Conservation (phyloP, 306 rosid species). For the Heteromeles arbutifolia region DNA sequence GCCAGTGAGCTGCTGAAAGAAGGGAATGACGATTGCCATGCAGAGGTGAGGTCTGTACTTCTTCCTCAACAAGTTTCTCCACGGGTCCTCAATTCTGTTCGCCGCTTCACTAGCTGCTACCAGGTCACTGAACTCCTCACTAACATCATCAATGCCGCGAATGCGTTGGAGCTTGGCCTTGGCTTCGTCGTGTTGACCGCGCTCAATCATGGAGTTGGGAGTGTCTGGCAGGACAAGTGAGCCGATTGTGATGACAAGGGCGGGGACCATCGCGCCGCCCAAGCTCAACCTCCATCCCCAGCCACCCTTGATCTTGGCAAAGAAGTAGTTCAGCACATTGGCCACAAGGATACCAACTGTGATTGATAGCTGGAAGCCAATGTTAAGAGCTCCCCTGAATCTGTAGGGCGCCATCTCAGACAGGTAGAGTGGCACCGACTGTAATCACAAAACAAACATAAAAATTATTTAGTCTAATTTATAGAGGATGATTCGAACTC, state of each 20-base stretch:
- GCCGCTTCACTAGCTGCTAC: constrained; percentile 68
- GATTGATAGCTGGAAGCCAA: constrained; percentile 78
- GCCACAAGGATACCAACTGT: constrained; percentile 81
- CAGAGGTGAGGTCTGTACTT: constrained; percentile 77
- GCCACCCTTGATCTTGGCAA: constrained; percentile 80
- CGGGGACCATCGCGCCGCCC: constrained; percentile 89
- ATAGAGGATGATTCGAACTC: neutral
- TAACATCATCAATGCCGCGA: constrained; percentile 56
- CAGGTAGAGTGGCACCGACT: constrained; percentile 87
- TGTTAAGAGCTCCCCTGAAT: constrained; percentile 76
- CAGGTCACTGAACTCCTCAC: constrained; percentile 69
- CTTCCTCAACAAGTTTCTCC: constrained; percentile 53
- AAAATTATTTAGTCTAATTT: neutral
- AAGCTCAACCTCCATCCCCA: constrained; percentile 99
- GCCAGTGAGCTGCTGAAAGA: constrained; percentile 84
- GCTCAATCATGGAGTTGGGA: constrained; percentile 83
- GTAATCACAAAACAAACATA: constrained; percentile 9
- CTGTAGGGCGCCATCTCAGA: constrained; percentile 95
- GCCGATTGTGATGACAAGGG: constrained; percentile 59
- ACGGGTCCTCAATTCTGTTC: constrained; percentile 53
- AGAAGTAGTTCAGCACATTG: constrained; percentile 74
- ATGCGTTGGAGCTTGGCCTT: constrained; percentile 34
- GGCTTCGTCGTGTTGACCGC: constrained; percentile 56
- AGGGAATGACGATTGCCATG: constrained; percentile 63
- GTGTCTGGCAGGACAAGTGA: constrained; percentile 75